Percentiles rank a stretch among this genome's conserved stretches.
phyloP scores from a whole-genome alignment of 2,329 filamentous ascomycete species.

The Cercospora sp. region DNA sequence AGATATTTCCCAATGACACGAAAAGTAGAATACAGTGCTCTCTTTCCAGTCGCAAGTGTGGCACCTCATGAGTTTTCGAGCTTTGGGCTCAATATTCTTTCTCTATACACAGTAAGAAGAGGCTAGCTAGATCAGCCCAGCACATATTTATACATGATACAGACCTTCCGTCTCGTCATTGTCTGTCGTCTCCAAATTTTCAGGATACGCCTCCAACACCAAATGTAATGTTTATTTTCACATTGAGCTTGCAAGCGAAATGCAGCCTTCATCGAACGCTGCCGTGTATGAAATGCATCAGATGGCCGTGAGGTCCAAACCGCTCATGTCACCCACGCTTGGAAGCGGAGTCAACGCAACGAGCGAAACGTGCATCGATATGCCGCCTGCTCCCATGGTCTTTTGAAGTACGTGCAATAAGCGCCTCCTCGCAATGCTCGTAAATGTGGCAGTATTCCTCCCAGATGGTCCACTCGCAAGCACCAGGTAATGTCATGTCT shows the following conservation, averaged over 20 bases:
- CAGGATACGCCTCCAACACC: not conserved
- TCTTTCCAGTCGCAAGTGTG: not conserved
- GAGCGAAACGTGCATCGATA: not conserved
- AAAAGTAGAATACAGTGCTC: not conserved
- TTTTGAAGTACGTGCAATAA: not conserved
- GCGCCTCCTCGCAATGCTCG: not conserved
- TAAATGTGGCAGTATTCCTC: not conserved
- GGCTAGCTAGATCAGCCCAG: not conserved
- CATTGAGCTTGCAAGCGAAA: not conserved
- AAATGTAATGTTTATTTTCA: not conserved
- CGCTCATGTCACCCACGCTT: not conserved
- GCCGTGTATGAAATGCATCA: not conserved
- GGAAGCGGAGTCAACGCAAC: not conserved
- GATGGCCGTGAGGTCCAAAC: not conserved
- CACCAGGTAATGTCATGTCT: not conserved
- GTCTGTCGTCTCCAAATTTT: not conserved
- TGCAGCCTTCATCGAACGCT: not conserved
- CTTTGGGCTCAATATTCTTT: not conserved
- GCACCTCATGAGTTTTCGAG: not conserved
- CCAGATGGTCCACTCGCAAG: not conserved
- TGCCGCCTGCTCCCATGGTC: not conserved
- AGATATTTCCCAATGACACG: not conserved
- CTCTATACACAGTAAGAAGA: not conserved
- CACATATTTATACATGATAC: not conserved
- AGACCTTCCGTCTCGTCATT: not conserved